Evolutionary conservation across 2,329 filamentous ascomycete species (phyloP), one percentile per base, ranked within the genome.

Genomic region (Cladosporium sp.): DNA sequence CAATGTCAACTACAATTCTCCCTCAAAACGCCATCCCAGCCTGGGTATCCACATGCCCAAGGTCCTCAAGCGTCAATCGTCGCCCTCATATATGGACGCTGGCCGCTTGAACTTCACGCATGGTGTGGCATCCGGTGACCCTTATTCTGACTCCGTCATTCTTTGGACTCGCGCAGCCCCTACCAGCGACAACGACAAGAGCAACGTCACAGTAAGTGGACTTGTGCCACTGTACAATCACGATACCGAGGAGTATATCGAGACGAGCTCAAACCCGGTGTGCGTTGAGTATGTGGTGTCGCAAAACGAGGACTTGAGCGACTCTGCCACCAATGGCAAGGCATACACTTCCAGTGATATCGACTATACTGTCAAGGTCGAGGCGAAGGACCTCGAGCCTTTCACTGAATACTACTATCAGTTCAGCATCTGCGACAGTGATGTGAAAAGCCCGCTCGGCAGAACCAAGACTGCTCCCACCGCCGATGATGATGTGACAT

Each of bases 1-100:
- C 49, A 87, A 87, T 61, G 64, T 86, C 56, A 86, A 87, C 67
- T 88, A 86, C 65, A 72, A 75, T 47, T 84, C 79, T 61, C 84
- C 84, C 7, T 88, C 84, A 1, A 71, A 77, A 19, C 75, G 81
- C 27, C 84, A 88, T 56, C 73, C 77, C 6, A 71, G 73, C 39
- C 73, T 88, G 8, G 84, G 83, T 7, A 78, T 88, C 43, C 77
- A 82, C 24, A 74, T 86, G n/a, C 75, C 74, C 18, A 80, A 78
- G 56, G 77, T 86, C 22, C 72, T 76, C 19, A 79, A 78, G 61
- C 75, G 82, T 20, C 76, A 74, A 38, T 68, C 70, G 22, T 61
- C 69, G n/a, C 51, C 53, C 7, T 63, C 70, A 12, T 64, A 73
- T 30, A 70, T 70, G 54, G 64, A 74, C n/a, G 66, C 74, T 0